Base-by-base conservation (phyloP, 1,139 yeast species). In the Scheffersomyces titani region DNA sequence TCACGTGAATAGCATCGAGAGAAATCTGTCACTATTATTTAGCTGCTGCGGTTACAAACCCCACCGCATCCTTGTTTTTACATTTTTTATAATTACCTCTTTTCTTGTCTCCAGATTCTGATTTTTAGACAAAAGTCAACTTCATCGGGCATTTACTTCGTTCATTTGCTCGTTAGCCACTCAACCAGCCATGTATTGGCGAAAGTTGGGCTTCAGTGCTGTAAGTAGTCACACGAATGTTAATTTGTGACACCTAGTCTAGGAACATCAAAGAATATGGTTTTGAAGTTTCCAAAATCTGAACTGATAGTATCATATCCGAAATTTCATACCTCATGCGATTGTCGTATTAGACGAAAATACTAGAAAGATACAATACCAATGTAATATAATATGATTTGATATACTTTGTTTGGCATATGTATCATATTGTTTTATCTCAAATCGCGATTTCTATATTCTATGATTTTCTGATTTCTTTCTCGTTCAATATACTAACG, bases 401-500 rank as follows among this genome's bases (percentile, higher is more conserved):
- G 40, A 6, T 11, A 9, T 30, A 30, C 11, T 30, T n/a, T n/a
- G n/a, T n/a, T n/a, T n/a, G n/a, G n/a, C n/a, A n/a, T n/a, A n/a
- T n/a, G n/a, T n/a, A n/a, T n/a, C n/a, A n/a, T n/a, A n/a, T n/a
- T n/a, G n/a, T n/a, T n/a, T n/a, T n/a, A n/a, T n/a, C n/a, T n/a
- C n/a, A n/a, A n/a, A n/a, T n/a, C 16, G 2, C 3, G 18, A 36
- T 5, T 50, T 19, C 22, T 40, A 6, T 9, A 7, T n/a, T 21
- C 24, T n/a, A 19, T 45, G 11, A 9, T 19, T 11, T 18, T 7
- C 24, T 36, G 40, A 11, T 30, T 3, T 30, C 40, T 30, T 11
- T 5, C 40, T 6, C 6, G 6, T 30, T 16, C 2, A 30, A 3
- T 11, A 47, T 59, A 58, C 62, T 59, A 58, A 59, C 63, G 9